These are phyloP conservation scores for Vachellia collinsii DNA, from an alignment of 306 rosid species.

Conservation along the genomic window DNA sequence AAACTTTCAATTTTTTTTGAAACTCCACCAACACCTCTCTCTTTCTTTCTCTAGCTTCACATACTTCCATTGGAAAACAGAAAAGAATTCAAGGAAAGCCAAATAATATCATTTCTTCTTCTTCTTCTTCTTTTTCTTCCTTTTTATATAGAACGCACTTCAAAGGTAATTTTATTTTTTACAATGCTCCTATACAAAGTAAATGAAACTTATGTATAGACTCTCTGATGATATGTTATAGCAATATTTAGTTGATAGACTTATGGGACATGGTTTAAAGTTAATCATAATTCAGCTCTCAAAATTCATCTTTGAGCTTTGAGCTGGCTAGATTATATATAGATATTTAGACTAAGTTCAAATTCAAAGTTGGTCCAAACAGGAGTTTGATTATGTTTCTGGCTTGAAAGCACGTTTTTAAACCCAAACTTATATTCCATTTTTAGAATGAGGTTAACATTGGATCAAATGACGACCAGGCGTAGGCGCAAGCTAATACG, in stretches of 20 bases:
- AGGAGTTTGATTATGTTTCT: neutral
- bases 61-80: conserved; percentile 34
- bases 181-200: neutral
- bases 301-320: neutral
- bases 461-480: neutral
- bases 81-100: neutral
- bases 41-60: conserved; percentile 38
- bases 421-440: neutral
- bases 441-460: neutral
- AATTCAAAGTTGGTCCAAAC: neutral
- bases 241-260: neutral
- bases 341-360: too few relatives aligned
- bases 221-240: neutral
- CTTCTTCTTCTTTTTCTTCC: too few relatives aligned
- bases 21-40: conserved; percentile 33
- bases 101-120: neutral
- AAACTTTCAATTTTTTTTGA: conserved; percentile 13
- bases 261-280: neutral
- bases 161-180: neutral
- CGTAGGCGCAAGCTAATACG: neutral
- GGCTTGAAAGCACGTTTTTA: neutral
- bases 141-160: neutral
- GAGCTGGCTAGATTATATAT: neutral
- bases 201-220: neutral
- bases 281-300: neutral